Conservation (phyloP, 768 basidiomycete species). For the Boletellus ananas region DNA sequence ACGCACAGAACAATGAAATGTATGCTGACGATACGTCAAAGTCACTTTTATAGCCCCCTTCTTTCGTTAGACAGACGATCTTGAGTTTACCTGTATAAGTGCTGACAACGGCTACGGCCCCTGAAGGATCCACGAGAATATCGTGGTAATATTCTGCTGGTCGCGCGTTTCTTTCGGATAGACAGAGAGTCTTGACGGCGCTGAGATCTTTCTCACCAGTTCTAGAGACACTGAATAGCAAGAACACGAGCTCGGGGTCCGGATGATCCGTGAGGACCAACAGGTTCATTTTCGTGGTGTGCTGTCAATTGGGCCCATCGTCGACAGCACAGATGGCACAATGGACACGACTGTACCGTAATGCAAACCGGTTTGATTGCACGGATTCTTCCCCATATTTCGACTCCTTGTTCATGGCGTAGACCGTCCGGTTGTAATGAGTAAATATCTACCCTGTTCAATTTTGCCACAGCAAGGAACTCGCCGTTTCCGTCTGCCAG, state of each 20-base stretch:
- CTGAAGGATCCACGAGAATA: conserved; percentile 61
- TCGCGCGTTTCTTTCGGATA: conserved; percentile 57
- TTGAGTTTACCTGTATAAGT: conserved; percentile 71
- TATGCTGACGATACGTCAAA: conserved; percentile 61
- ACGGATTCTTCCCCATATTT: conserved; percentile 68
- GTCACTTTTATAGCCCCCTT: conserved; percentile 51
- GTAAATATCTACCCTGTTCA: conserved; percentile 64
- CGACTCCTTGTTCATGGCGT: conserved; percentile 51
- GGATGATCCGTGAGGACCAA: conserved; percentile 74
- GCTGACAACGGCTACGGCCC: conserved; percentile 56
- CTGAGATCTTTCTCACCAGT: conserved; percentile 33
- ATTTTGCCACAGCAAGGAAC: conserved; percentile 66
- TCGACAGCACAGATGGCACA: background rate
- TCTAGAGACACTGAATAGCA: conserved; percentile 45
- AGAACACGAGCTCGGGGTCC: conserved; percentile 65
- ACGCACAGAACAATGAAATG: background rate
- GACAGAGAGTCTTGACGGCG: conserved; percentile 42
- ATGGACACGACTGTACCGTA: conserved; percentile 38
- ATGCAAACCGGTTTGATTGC: conserved; percentile 53
- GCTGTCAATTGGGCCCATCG: conserved; percentile 10
- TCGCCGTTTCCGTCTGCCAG: conserved; percentile 51
- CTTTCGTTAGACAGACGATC: conserved; percentile 49
- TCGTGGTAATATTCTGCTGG: conserved; percentile 70
- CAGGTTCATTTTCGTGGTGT: conserved; percentile 41
- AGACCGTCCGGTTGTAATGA: conserved; percentile 61